These are phyloP conservation scores for Saxophila tyrrhenica DNA, from an alignment of 495 filamentous ascomycete genomes.

Conservation along the genomic window DNA sequence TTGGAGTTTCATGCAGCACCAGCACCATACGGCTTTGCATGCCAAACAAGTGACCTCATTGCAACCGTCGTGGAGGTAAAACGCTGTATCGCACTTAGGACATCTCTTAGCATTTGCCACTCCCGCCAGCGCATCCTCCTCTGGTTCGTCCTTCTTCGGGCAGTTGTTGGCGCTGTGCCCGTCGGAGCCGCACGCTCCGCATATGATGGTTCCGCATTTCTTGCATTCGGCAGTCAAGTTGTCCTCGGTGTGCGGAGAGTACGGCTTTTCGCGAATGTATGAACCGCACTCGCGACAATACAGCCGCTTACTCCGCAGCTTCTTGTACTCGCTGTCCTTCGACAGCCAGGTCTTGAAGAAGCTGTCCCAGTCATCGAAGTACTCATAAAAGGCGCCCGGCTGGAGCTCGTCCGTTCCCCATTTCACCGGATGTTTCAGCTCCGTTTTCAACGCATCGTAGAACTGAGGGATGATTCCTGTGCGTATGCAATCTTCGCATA, in stretches of 20 bases:
- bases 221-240: neutral
- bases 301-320: neutral
- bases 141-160: neutral
- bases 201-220: neutral
- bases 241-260: neutral
- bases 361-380: neutral
- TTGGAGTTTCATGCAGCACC: neutral
- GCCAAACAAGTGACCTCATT: neutral
- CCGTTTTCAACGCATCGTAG: neutral
- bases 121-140: neutral
- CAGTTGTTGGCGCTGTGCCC: neutral
- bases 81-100: neutral
- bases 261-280: neutral
- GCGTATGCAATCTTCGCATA: neutral
- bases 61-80: neutral
- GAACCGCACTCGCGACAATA: neutral
- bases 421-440: neutral
- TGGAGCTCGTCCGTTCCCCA: neutral
- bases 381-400: neutral
- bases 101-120: neutral
- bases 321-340: neutral
- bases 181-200: neutral
- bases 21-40: neutral
- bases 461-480: neutral
- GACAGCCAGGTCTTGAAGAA: neutral